Conservation (phyloP, 179 eudicot genomes). For the Gypsophila paniculata region DNA sequence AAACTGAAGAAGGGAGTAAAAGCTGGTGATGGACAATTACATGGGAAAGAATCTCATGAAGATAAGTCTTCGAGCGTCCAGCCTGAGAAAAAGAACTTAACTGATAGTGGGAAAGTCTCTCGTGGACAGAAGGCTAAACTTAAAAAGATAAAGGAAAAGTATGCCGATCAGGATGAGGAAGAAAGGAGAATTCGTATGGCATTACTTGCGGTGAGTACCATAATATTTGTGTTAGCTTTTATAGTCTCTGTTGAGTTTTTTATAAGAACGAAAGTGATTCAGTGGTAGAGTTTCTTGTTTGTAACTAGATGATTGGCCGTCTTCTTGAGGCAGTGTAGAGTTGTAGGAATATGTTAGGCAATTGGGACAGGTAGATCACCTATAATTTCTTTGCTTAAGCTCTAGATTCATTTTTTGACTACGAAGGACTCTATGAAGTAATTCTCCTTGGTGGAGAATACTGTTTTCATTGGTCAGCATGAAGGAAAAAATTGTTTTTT, state of each 20-base stretch:
- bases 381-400: background rate
- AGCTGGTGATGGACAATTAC: conserved; percentile 33
- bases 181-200: conserved; percentile 92
- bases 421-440: background rate
- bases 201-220: conserved; percentile 75
- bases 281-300: background rate
- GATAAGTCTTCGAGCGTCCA: conserved; percentile 30
- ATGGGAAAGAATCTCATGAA: conserved; percentile 34
- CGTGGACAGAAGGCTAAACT: conserved; percentile 94
- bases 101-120: conserved; percentile 55
- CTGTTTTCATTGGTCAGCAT: background rate
- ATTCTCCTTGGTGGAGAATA: background rate
- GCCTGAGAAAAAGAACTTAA: conserved; percentile 38
- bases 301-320: background rate
- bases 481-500: background rate
- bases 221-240: background rate
- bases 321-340: background rate
- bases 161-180: conserved; percentile 95
- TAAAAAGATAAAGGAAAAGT: conserved; percentile 92
- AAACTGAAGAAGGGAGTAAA: conserved; percentile 78
- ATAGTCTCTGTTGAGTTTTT: background rate
- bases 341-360: background rate
- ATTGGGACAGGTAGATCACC: background rate
- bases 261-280: background rate
- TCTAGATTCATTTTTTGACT: background rate